A percentile compares a stretch with the other conserved stretches of the same genome.
Conservation (phyloP, 2,329 filamentous ascomycete genomes). For the Dothideomycetidae sp. region DNA sequence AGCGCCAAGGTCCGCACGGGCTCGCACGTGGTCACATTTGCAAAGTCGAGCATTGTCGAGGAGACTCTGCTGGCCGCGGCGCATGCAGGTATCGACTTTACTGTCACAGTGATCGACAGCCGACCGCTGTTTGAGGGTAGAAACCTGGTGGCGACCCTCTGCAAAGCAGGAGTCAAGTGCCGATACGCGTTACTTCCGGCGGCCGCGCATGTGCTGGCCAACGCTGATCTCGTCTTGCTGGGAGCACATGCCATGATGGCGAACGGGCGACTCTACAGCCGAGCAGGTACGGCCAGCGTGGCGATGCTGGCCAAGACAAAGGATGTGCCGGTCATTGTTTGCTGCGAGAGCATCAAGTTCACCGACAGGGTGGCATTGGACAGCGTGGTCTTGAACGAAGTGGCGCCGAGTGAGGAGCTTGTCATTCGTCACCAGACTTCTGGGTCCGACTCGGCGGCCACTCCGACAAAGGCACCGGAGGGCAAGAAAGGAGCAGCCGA, state of each 20-base stretch:
- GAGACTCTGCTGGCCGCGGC: conserved; percentile 63
- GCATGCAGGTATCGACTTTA: conserved; percentile 56
- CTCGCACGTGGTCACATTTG: conserved; percentile 76
- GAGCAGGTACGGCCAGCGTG: conserved; percentile 73
- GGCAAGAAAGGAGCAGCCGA: conserved; percentile 7
- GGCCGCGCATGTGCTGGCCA: conserved; percentile 57
- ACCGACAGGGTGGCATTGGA: conserved; percentile 79
- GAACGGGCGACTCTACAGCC: conserved; percentile 80
- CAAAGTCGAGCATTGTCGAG: conserved; percentile 74
- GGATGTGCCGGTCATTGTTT: conserved; percentile 69
- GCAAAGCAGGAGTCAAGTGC: conserved; percentile 56
- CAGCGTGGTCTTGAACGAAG: conserved; percentile 87
- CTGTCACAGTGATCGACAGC: conserved; percentile 71
- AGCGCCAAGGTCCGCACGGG: conserved; percentile 61
- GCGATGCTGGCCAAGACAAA: conserved; percentile 67
- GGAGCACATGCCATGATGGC: conserved; percentile 92
- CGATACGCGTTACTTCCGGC: conserved; percentile 72
- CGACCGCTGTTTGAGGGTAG: conserved; percentile 56
- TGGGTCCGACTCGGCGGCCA: not conserved
- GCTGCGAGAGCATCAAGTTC: conserved; percentile 93
- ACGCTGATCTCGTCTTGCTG: conserved; percentile 61
- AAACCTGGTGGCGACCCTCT: conserved; percentile 56
- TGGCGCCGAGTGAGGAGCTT: conserved; percentile 60
- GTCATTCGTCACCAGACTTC: conserved; percentile 18
- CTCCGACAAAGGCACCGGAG: not conserved